phyloP scores from a whole-genome alignment of 257 asterid genomes.

The Vinca minor region DNA sequence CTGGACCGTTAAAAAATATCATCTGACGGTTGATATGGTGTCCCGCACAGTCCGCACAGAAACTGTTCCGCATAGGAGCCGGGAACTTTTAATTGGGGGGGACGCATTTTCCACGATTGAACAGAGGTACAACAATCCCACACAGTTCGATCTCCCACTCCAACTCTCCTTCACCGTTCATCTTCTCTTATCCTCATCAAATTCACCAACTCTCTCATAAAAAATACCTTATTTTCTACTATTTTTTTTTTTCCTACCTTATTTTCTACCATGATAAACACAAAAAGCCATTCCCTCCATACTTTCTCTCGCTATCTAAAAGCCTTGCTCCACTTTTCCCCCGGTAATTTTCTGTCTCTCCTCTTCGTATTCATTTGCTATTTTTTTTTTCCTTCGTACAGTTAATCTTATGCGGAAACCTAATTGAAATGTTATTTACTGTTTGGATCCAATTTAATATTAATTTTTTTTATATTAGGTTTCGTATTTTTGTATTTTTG shows the following conservation, averaged over 20 bases:
- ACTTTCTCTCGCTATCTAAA: conserved; percentile 14
- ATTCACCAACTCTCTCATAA: conserved; percentile 25
- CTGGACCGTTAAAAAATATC: no score
- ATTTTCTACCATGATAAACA: neutral
- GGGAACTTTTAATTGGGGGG: conserved; percentile 16
- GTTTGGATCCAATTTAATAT: conserved; percentile 3
- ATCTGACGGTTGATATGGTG: no score
- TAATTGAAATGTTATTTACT: neutral
- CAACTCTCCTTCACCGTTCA: conserved; percentile 21
- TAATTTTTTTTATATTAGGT: neutral
- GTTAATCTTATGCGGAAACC: neutral
- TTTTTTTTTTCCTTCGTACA: neutral
- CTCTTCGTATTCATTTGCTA: neutral
- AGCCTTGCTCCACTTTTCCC: conserved; percentile 2
- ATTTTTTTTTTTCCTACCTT: neutral
- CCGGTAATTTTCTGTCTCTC: conserved; percentile 29
- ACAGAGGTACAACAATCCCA: conserved; percentile 22
- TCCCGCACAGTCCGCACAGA: no score
- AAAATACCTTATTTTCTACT: conserved; percentile 11
- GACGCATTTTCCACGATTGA: conserved; percentile 24
- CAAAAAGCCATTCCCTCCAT: neutral
- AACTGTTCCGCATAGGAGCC: no score
- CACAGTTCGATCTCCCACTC: conserved; percentile 32
- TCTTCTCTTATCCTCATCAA: conserved; percentile 39
- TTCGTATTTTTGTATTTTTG: neutral